Evolutionary conservation across 139 green algal species (phyloP).

Genomic region (Auxenochlorella protothecoides): DNA sequence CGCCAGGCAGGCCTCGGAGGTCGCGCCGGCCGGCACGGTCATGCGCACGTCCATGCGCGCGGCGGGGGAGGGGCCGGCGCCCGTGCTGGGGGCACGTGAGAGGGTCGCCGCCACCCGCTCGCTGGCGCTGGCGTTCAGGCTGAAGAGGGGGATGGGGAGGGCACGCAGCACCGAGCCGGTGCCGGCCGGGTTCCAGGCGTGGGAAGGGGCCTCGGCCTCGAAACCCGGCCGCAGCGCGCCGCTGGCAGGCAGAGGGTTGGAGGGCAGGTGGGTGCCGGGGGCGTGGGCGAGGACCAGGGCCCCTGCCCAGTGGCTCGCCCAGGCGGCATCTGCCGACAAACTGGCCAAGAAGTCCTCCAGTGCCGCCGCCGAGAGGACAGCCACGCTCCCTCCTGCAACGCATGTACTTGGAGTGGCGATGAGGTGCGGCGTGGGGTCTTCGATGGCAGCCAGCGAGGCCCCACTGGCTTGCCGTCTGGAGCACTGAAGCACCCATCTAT

Average conservation of each 20-base stretch:
- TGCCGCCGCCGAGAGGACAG: conserved; percentile 14
- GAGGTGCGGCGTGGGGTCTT: background rate
- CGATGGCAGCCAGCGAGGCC: background rate
- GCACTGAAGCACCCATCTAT: background rate
- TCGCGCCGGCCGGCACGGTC: conserved; percentile 11
- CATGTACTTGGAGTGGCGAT: background rate
- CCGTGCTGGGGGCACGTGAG: too few relatives aligned
- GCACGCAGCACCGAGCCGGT: conserved; percentile 1
- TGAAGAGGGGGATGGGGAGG: conserved; percentile 24
- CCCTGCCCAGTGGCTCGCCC: conserved; percentile 3
- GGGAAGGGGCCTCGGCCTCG: conserved; percentile 11
- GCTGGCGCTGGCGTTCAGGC: conserved; percentile 12
- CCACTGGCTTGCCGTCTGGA: background rate
- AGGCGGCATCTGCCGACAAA: background rate
- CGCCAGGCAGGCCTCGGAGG: conserved; percentile 40
- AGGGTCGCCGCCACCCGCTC: background rate
- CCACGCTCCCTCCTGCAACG: background rate
- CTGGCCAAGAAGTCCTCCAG: conserved; percentile 16
- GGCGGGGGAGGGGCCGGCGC: background rate
- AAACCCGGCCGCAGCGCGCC: conserved; percentile 21
- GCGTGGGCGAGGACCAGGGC: conserved; percentile 15
- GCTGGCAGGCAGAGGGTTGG: conserved; percentile 3
- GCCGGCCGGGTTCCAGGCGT: conserved; percentile 37
- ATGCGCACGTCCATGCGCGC: conserved; percentile 39
- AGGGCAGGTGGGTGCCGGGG: background rate